A percentile compares a stretch with the other conserved stretches of the same genome.
Evolutionary conservation across 805 yeast genomes (phyloP).

Genomic region (Sugiyamaella lignohabitans): DNA sequence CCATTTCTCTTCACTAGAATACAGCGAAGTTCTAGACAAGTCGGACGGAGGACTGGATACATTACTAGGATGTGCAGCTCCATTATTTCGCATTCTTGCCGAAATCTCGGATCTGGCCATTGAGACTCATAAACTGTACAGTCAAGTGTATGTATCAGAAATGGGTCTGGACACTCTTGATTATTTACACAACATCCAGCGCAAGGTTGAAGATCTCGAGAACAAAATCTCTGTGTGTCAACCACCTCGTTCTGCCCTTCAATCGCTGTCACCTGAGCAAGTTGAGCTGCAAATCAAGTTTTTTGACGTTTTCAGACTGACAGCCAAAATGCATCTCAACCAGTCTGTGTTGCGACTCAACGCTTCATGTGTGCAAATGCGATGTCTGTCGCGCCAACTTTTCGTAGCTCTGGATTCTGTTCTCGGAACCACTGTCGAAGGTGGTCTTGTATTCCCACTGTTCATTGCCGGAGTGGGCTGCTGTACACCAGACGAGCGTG

Average conservation of each 20-base stretch:
- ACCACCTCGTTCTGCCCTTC: constrained; percentile 44
- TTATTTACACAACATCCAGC: constrained; percentile 14
- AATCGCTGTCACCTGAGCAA: constrained; percentile 39
- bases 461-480: constrained; percentile 73
- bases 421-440: constrained; percentile 61
- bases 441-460: constrained; percentile 67
- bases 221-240: constrained; percentile 41
- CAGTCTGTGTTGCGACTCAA: constrained; percentile 58
- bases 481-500: constrained; percentile 45
- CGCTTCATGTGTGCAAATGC: constrained; percentile 59
- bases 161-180: constrained; percentile 5
- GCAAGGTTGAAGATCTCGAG: constrained; percentile 38
- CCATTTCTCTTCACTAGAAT: constrained; percentile 56
- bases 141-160: constrained; percentile 7
- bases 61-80: constrained; percentile 64
- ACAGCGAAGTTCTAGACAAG: constrained; percentile 43
- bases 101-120: constrained; percentile 58
- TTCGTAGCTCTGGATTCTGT: constrained; percentile 53
- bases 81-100: constrained; percentile 59
- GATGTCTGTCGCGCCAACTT: constrained; percentile 48
- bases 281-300: constrained; percentile 60
- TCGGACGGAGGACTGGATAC: constrained; percentile 55
- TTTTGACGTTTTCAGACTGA: constrained; percentile 64
- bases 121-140: constrained; percentile 39
- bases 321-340: constrained; percentile 60